Percentiles rank a stretch among this genome's conserved stretches.
These are phyloP conservation scores for Monosporascus ibericus DNA, from an alignment of 2,329 filamentous ascomycete genomes.

Conservation along the genomic window DNA sequence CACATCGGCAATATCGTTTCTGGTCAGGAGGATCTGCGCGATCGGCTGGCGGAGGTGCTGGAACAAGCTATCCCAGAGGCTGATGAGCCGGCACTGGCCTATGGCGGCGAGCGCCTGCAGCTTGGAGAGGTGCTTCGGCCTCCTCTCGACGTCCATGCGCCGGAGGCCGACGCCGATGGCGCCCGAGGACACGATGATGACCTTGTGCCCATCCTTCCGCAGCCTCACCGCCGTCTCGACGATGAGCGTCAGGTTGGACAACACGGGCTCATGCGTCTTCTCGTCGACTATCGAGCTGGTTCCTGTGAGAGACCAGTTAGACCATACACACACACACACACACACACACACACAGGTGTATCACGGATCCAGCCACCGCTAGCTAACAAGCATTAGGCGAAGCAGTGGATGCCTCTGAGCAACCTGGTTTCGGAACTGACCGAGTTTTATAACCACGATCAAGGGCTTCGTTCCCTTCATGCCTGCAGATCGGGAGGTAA, in stretches of 20 bases:
- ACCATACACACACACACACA: background rate
- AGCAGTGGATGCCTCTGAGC: background rate
- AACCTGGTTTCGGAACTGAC: constrained; percentile 41
- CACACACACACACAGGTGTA: background rate
- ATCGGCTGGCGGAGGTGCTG: constrained; percentile 82
- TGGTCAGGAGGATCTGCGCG: constrained; percentile 87
- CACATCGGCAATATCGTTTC: constrained; percentile 94
- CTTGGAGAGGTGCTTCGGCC: constrained; percentile 84
- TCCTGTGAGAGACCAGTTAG: constrained; percentile 45
- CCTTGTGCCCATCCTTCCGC: constrained; percentile 83
- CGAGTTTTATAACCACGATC: constrained; percentile 81
- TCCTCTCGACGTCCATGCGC: constrained; percentile 79
- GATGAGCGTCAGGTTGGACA: constrained; percentile 85
- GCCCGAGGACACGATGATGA: constrained; percentile 94
- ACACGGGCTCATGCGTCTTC: constrained; percentile 83
- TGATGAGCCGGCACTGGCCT: constrained; percentile 91
- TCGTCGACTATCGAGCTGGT: constrained; percentile 99
- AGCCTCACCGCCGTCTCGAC: constrained; percentile 89
- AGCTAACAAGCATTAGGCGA: background rate
- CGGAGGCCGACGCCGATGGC: constrained; percentile 91
- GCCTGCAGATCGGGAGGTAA: constrained; percentile 30
- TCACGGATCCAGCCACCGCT: too few relatives aligned
- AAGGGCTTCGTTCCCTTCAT: constrained; percentile 64
- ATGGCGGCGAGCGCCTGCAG: constrained; percentile 93
- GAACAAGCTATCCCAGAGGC: constrained; percentile 91